Base-by-base conservation (phyloP, 768 basidiomycete species). In the Rhizopogon vinicolor region DNA sequence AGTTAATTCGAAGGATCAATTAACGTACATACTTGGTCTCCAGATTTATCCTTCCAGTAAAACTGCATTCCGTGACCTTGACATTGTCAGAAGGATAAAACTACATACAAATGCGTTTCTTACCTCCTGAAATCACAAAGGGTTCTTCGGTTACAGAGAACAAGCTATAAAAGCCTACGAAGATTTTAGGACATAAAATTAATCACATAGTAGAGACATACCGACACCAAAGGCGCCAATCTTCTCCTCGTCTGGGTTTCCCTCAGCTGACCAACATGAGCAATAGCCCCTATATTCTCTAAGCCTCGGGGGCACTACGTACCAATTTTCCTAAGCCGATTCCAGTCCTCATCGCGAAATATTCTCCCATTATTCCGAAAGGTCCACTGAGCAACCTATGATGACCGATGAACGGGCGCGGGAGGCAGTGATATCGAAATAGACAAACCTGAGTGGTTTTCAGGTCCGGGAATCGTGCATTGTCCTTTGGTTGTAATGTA, bases 191-290 rank as follows among this genome's bases (percentile, higher is more conserved):
- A 14, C 9, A 33, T n/a, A 14, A 22, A 6, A 28, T 37, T 10
- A 51, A 29, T n/a, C 10, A 13, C 1, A 8, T 37, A 19, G 35
- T 25, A 37, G n/a, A 6, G 22, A 54, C 81, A 53, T 56, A 82
- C 87, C 87, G n/a, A 91, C 89, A 54, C 90, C 91, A 61, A 93
- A 93, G n/a, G 93, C 93, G 13, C 96, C 95, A 45, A 98, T 93
- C 75, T 93, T 94, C 69, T 89, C 85, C 68, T 95, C 91, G 61
- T 94, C 90, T 0, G 94, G 94, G 66, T 98, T 97, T 0, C 95
- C 94, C 63, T 93, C 89, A 9, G 94, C 95, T 85, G 61, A 53
- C 14, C 25, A 19, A 35, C 2, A 37, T 55, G 41, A 33, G 8
- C 43, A 42, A 41, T 22, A 25, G 29, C 13, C 6, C 22, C 22